Base-by-base conservation (phyloP, 2,329 filamentous ascomycete species). In the Paecilomyces dactylethromorphus region DNA sequence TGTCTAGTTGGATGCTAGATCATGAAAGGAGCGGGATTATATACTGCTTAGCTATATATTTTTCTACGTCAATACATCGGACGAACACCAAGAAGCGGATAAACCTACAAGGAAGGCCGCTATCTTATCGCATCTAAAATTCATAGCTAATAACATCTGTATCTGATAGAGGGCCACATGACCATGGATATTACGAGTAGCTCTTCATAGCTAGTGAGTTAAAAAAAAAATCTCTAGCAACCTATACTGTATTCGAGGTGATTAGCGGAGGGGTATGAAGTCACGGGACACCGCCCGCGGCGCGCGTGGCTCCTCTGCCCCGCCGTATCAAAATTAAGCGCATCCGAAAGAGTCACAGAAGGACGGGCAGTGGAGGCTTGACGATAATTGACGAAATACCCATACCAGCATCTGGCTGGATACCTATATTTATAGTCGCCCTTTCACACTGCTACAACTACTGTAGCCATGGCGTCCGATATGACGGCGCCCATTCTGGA, bases 401-500 rank as follows among this genome's bases (percentile, higher is more conserved):
- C 15, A 39, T 31, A 5, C 24, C 32, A 26, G 24, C 32, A 54
- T 31, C 35, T n/a, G 32, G 32, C 26, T 24, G 24, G 29, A 55
- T 13, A 39, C 39, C 54, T 22, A 10, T 21, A 10, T n/a, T 49
- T 45, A 49, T 22, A 45, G 54, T 52, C 50, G 35, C 31, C 29
- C 26, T 55, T 33, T 31, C 58, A 24, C n/a, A 39, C 50, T 51
- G 53, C 33, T 53, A 11, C 24, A 29, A 51, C 21, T 15, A 32
- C 29, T 68, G 66, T 66, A 71, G 65, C 59, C 62, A 78, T 78
- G 74, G 74, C 74, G 66, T 70, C 72, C 65, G 87, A 91, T 71
- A 78, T 91, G 69, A 81, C 84, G 60, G 79, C 81, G 58, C 79
- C 85, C 68, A 81, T 92, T 65, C 82, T 93, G 67, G 82, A 86